phyloP scores from a whole-genome alignment of 2,329 filamentous ascomycete species.

The Pseudogymnoascus sp. region DNA sequence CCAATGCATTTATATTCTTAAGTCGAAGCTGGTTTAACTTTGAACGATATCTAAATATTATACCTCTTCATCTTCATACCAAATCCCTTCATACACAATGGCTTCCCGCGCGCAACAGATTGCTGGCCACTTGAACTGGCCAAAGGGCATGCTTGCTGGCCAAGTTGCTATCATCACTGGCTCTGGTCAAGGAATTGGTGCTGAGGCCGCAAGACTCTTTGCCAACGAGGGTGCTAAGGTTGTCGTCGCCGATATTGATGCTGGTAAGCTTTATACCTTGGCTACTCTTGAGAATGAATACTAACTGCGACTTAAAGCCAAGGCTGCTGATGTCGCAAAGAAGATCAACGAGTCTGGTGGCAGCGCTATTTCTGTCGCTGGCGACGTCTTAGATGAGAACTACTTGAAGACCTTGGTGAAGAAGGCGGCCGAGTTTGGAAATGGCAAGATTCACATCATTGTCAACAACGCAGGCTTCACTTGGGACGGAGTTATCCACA shows the following conservation, averaged over 20 bases:
- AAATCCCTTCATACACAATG: slow-evolving; percentile 17
- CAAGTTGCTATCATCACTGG: slow-evolving; percentile 86
- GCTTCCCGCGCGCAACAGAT: slow-evolving; percentile 59
- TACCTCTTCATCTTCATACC: neutral
- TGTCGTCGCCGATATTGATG: slow-evolving; percentile 76
- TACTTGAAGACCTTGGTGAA: slow-evolving; percentile 68
- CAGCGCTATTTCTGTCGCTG: slow-evolving; percentile 64
- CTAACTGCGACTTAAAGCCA: slow-evolving; percentile 42
- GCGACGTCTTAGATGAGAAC: slow-evolving; percentile 64
- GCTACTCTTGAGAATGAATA: slow-evolving; percentile 9
- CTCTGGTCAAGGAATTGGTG: slow-evolving; percentile 79
- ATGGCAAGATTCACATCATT: slow-evolving; percentile 82
- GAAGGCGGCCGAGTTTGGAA: slow-evolving; percentile 69
- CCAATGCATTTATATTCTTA: neutral
- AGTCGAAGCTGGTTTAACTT: neutral
- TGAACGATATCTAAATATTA: neutral
- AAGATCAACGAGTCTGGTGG: slow-evolving; percentile 57
- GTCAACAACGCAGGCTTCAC: slow-evolving; percentile 91
- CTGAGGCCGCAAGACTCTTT: slow-evolving; percentile 72
- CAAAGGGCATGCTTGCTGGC: slow-evolving; percentile 66
- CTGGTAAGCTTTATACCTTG: slow-evolving; percentile 36
- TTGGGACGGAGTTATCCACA: slow-evolving; percentile 89
- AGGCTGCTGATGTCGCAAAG: slow-evolving; percentile 59
- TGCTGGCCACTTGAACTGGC: slow-evolving; percentile 72
- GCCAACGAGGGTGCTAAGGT: slow-evolving; percentile 84